Percentiles rank a stretch among this genome's conserved stretches.
phyloP scores from a whole-genome alignment of 1,139 yeast genomes.

The Pneumocystis murina region DNA sequence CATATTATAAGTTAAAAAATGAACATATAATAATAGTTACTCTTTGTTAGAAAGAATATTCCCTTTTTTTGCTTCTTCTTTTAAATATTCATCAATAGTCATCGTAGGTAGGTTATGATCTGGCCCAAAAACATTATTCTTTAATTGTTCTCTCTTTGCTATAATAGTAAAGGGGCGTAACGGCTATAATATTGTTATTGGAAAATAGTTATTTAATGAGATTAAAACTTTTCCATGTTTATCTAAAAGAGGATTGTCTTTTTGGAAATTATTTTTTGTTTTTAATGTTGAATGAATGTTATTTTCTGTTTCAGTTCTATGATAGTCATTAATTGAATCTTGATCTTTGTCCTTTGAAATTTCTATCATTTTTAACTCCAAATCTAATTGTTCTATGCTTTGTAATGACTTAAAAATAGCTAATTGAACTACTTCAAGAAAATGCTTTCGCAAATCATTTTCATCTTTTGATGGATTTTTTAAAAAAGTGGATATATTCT shows the following conservation, averaged over 20 bases:
- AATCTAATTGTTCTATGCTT: constrained; percentile 36
- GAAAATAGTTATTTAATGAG: constrained; percentile 25
- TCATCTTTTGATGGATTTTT: constrained; percentile 36
- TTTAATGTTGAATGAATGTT: constrained; percentile 15
- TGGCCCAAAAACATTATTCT: constrained; percentile 64
- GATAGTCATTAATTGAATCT: constrained; percentile 17
- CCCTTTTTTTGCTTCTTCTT: constrained; percentile 71
- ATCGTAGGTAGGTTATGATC: constrained; percentile 90
- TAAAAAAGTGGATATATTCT: constrained; percentile 26
- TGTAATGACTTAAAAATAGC: constrained; percentile 40
- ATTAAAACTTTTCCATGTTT: constrained; percentile 14
- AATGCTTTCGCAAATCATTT: constrained; percentile 38
- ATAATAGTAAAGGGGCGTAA: constrained; percentile 74
- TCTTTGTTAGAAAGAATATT: constrained; percentile 46
- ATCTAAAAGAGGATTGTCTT: constrained; percentile 1
- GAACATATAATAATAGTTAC: constrained; percentile 16
- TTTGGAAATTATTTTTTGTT: background rate
- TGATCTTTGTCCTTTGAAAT: constrained; percentile 23
- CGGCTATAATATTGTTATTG: constrained; percentile 19
- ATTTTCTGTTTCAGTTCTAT: constrained; percentile 17
- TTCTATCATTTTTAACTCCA: constrained; percentile 45
- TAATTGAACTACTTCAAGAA: constrained; percentile 40
- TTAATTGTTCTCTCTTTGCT: constrained; percentile 38
- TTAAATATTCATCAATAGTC: constrained; percentile 84
- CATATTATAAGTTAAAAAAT: background rate